Evolutionary conservation across 2,329 filamentous ascomycete genomes (phyloP), one percentile per base, ranked within the genome.

Genomic region (Penicillium sumatraense): DNA sequence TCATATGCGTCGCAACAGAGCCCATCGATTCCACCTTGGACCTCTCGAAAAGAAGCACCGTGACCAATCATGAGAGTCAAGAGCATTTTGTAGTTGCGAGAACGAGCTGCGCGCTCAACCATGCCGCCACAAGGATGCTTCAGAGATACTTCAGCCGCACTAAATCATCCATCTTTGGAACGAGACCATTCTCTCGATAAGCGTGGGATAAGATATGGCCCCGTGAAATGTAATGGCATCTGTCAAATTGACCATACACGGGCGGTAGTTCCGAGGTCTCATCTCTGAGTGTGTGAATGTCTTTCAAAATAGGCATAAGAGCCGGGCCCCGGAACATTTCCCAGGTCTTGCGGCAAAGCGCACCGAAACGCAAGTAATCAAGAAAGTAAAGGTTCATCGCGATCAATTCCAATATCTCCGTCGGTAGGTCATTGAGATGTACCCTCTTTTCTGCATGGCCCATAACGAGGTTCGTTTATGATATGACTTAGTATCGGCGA

Each of bases 281-380:
- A 40, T 40, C 14, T 40, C 9, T 23, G 1, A 40, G 6, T 3
- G 36, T 14, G 3, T 40, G 36, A 13, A 40, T 40, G 23, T 40
- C 18, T 40, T 40, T 7, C 36, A 40, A 40, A 40, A 40, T 40
- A 13, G 36, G 20, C 26, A 54, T 40, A 31, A 54, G 47, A 47
- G 46, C 31, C 38, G 27, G 7, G 9, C 40, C 29, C 21, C 29
- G 23, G 23, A 54, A 54, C 21, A 46, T 23, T 31, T 16, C 26
- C 47, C 46, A 50, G 38, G 52, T 54, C 47, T 13, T 24, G 14
- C n/a, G 40, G 47, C 52, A 54, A 54, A 50, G 20, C 31, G 52
- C 52, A 50, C 47, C 29, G 52, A 54, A 54, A 46, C 23, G 52
- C 38, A 54, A 50, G 52, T 54, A 54, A 51, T 54, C 52, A 40